These are phyloP conservation scores for Uronychia binucleata DNA, from an alignment of 73 alveolate genomes.

Conservation along the genomic window DNA sequence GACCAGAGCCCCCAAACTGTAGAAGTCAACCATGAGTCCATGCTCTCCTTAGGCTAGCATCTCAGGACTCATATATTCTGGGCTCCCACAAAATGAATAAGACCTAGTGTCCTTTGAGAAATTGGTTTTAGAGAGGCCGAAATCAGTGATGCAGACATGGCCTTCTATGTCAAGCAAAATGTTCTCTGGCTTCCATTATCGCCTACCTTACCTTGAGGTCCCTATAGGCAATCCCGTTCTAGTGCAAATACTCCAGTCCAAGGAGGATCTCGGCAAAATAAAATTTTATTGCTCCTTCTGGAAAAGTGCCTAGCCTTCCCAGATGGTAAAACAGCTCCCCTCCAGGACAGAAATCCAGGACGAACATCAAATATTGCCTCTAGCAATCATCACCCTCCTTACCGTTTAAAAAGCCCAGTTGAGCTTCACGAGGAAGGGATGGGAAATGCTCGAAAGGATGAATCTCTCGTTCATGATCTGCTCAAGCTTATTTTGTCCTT, in stretches of 20 bases:
- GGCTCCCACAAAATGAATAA: constrained; percentile 86
- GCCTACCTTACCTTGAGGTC: constrained; percentile 31
- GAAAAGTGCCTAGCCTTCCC: constrained; percentile 45
- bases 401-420: constrained; percentile 40
- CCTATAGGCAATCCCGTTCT: constrained; percentile 32
- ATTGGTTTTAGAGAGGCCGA: constrained; percentile 77
- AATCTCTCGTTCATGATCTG: constrained; percentile 63
- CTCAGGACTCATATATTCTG: constrained; percentile 88
- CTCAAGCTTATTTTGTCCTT: constrained; percentile 48
- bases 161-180: constrained; percentile 85
- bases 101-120: constrained; percentile 54
- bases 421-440: constrained; percentile 39
- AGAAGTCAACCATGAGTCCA: constrained; percentile 69
- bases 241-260: constrained; percentile 50
- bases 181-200: constrained; percentile 68
- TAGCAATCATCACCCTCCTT: constrained; percentile 1
- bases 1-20: constrained; percentile 70
- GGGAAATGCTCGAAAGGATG: constrained; percentile 15
- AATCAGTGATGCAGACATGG: constrained; percentile 81
- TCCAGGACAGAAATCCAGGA: constrained; percentile 81
- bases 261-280: constrained; percentile 48
- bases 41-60: constrained; percentile 76
- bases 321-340: constrained; percentile 66
- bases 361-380: constrained; percentile 48
- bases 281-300: constrained; percentile 70